Percentiles rank a stretch among this genome's conserved stretches.
phyloP scores from a whole-genome alignment of 352 stramenopile species.

The Thraustochytrium striatum region DNA sequence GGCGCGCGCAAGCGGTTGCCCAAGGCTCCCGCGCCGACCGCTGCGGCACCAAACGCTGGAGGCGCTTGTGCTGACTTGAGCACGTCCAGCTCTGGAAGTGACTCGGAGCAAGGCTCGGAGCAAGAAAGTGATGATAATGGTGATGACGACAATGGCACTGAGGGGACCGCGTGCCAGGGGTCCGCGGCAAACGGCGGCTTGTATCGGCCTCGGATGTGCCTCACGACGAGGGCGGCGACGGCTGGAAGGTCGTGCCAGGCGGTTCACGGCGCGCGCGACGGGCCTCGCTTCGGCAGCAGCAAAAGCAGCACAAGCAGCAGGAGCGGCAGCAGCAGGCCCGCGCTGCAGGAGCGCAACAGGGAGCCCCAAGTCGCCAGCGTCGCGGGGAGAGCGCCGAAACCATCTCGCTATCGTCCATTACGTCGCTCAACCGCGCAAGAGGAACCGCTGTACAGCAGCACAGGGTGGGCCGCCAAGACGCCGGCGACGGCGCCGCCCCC shows the following conservation, averaged over 20 bases:
- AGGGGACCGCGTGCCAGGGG: background rate
- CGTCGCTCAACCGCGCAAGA: constrained; percentile 24
- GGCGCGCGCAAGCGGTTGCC: no score
- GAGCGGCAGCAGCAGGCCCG: background rate
- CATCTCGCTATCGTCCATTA: constrained; percentile 17
- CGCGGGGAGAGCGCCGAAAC: constrained; percentile 40
- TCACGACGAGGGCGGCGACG: background rate
- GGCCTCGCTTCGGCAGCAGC: background rate
- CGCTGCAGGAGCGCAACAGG: background rate
- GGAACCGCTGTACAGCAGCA: background rate
- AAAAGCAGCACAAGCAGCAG: background rate
- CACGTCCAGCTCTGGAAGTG: background rate
- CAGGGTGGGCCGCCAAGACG: background rate
- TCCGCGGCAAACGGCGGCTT: background rate
- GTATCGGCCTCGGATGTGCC: no score
- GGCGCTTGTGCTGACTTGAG: background rate
- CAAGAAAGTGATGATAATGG: background rate
- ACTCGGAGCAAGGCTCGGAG: background rate
- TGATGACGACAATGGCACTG: background rate
- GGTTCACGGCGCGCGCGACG: background rate
- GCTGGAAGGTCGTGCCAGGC: background rate
- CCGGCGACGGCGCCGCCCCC: background rate
- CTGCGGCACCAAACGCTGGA: no score
- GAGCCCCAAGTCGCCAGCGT: no score
- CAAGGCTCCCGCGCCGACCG: no score